Evolutionary conservation across 2,329 filamentous ascomycete genomes (phyloP).

Genomic region (Cladosporium sp.): DNA sequence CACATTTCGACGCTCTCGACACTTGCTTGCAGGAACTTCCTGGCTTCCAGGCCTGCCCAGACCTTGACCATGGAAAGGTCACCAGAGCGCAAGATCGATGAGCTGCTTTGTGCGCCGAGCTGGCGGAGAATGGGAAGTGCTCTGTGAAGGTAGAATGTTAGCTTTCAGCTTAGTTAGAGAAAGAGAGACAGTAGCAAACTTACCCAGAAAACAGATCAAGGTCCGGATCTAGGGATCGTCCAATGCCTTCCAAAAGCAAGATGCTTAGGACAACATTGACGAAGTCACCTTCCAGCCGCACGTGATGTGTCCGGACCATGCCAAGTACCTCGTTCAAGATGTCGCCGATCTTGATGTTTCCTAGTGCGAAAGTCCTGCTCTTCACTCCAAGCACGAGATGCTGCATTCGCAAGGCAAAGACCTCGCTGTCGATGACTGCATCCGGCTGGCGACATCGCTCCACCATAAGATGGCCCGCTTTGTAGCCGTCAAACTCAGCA

Average conservation of each 20-base stretch:
- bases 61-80: conserved; percentile 71
- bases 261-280: conserved; percentile 98
- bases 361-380: conserved; percentile 81
- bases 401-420: conserved; percentile 95
- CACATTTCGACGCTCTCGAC: conserved; percentile 84
- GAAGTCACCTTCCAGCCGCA: conserved; percentile 92
- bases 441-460: conserved; percentile 90
- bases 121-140: conserved; percentile 86
- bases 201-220: conserved; percentile 77
- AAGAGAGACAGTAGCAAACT: conserved; percentile 24
- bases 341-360: conserved; percentile 93
- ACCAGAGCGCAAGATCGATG: conserved; percentile 45
- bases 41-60: conserved; percentile 85
- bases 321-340: conserved; percentile 82
- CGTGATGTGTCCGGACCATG: conserved; percentile 91
- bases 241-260: conserved; percentile 87
- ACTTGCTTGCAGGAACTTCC: conserved; percentile 83
- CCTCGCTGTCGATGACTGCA: conserved; percentile 78
- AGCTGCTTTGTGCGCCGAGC: conserved; percentile 72
- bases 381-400: conserved; percentile 90
- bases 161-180: conserved; percentile 9
- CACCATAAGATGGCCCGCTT: conserved; percentile 91
- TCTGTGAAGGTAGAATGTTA: conserved; percentile 44
- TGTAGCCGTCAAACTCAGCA: conserved; percentile 95
- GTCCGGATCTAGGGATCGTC: conserved; percentile 76